These are phyloP conservation scores for Juncus inflexus DNA, from an alignment of 176 grass and related monocot species.

Conservation along the genomic window DNA sequence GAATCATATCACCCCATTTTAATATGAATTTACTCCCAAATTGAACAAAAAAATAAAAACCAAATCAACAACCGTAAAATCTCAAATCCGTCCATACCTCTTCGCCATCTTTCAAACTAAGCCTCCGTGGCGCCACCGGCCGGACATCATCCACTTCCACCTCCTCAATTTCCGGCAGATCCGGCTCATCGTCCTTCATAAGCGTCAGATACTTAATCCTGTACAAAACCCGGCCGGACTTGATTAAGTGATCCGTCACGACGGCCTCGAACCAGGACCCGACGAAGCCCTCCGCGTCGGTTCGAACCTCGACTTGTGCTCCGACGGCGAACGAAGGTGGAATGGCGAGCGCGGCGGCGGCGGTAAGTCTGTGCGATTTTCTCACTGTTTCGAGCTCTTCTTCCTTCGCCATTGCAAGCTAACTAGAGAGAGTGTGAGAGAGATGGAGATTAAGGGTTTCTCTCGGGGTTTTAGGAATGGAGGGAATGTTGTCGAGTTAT, in stretches of 20 bases:
- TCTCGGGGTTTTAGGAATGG: too few species aligned
- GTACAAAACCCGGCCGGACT: neutral
- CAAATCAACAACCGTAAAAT: too few species aligned
- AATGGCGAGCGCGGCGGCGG: too few species aligned
- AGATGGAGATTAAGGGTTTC: too few species aligned
- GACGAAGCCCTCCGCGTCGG: neutral
- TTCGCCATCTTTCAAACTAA: neutral
- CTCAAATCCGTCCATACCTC: constrained; percentile 9
- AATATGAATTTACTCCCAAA: too few species aligned
- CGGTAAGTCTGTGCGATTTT: too few species aligned
- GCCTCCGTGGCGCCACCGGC: neutral
- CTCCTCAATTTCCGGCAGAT: neutral
- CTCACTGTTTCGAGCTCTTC: too few species aligned
- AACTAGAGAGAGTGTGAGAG: too few species aligned
- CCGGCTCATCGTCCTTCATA: neutral
- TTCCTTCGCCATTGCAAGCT: too few species aligned
- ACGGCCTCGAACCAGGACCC: constrained; percentile 12
- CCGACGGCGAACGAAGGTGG: neutral
- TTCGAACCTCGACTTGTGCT: constrained; percentile 10
- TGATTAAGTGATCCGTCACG: neutral
- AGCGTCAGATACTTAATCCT: neutral
- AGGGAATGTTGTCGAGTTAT: too few species aligned
- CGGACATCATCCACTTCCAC: constrained; percentile 3
- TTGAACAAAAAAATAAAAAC: too few species aligned
- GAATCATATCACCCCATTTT: too few species aligned